Percentiles rank a stretch among this genome's conserved stretches.
These are phyloP conservation scores for Colletotrichum sp. DNA, from an alignment of 2,329 filamentous ascomycete species.

Conservation along the genomic window DNA sequence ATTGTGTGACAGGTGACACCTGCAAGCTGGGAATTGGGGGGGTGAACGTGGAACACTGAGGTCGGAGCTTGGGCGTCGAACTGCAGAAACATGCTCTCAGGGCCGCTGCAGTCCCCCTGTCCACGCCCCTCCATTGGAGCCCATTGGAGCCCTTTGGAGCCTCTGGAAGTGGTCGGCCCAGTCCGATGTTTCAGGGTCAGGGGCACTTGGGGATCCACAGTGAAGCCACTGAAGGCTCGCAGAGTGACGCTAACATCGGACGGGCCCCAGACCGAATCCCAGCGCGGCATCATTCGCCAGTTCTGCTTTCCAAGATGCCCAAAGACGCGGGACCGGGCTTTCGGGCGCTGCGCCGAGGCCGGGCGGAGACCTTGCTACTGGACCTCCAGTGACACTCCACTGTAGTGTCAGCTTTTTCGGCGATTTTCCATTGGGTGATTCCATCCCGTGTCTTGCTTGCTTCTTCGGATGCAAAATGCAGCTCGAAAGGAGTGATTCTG, in stretches of 20 bases:
- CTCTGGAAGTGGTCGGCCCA: slow-evolving; percentile 2
- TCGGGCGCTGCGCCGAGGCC: slow-evolving; percentile 5
- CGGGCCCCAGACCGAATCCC: not conserved
- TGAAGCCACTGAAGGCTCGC: not conserved
- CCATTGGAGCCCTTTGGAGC: not conserved
- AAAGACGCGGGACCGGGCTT: slow-evolving; percentile 4
- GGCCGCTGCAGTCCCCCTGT: not conserved
- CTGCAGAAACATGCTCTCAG: slow-evolving; percentile 15
- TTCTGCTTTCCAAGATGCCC: not conserved
- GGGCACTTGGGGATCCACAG: slow-evolving; percentile 1
- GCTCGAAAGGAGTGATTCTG: not conserved
- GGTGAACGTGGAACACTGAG: not conserved
- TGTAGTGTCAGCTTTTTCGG: not conserved
- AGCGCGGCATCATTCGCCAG: not conserved
- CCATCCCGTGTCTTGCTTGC: not conserved
- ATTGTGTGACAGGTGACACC: not conserved
- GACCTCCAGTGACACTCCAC: not conserved
- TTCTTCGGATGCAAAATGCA: not conserved
- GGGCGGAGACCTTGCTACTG: not conserved
- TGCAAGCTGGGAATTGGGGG: not conserved
- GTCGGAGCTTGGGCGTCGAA: slow-evolving; percentile 12
- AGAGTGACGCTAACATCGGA: slow-evolving; percentile 7
- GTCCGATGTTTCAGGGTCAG: slow-evolving; percentile 22
- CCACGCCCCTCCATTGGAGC: not conserved
- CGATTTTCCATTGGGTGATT: not conserved